Conservation (phyloP, 2,329 filamentous ascomycete species). For the Amauroascus niger region DNA sequence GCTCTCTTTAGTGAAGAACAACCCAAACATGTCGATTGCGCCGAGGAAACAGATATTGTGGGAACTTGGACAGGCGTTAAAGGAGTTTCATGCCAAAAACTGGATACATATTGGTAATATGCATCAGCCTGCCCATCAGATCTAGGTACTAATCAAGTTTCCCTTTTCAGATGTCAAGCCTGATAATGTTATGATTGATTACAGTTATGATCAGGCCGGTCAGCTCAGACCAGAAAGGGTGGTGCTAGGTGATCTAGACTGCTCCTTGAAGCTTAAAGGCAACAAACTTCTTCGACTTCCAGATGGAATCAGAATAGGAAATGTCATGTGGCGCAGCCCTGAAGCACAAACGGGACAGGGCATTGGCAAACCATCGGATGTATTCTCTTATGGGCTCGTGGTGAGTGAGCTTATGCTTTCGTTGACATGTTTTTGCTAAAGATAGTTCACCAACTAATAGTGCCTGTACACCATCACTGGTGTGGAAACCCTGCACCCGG, state of each 20-base stretch:
- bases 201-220: neutral
- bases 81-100: constrained; percentile 3
- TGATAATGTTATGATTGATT: constrained; percentile 9
- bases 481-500: constrained; percentile 20
- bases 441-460: constrained; percentile 2
- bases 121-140: neutral
- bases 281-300: constrained; percentile 4
- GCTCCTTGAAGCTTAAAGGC: constrained; percentile 8
- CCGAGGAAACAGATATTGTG: constrained; percentile 1
- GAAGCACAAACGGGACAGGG: constrained; percentile 9
- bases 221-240: constrained; percentile 1
- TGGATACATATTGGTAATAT: constrained; percentile 3
- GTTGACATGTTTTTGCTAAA: neutral
- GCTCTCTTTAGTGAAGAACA: constrained; percentile 7
- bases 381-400: constrained; percentile 8
- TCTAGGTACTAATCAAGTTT: neutral
- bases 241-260: neutral
- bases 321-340: constrained; percentile 8
- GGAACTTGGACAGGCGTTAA: constrained; percentile 3
- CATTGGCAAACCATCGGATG: constrained; percentile 9
- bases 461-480: constrained; percentile 20
- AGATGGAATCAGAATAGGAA: constrained; percentile 8
- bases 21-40: constrained; percentile 6
- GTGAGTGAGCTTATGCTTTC: constrained; percentile 6
- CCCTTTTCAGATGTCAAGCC: constrained; percentile 7